Conservation (phyloP, 192 early-diverging fungal genomes). For the Funneliformis mosseae region DNA sequence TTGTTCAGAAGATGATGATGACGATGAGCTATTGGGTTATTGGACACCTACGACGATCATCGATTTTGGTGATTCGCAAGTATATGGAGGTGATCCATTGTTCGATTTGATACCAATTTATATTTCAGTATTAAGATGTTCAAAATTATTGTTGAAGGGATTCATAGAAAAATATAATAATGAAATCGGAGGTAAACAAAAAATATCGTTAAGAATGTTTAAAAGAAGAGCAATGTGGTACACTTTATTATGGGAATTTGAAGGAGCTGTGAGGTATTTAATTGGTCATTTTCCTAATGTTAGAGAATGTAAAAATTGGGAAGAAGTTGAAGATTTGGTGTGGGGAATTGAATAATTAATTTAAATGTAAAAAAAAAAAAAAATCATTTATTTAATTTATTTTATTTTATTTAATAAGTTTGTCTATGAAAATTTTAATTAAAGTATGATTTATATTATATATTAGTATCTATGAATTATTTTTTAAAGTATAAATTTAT, state of each 20-base stretch:
- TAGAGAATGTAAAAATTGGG: constrained; percentile 42
- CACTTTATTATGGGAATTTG: constrained; percentile 44
- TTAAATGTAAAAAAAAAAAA: too few relatives aligned
- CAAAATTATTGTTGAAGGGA: constrained; percentile 25
- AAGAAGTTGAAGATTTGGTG: constrained; percentile 40
- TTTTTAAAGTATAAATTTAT: too few relatives aligned
- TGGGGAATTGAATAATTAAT: constrained; percentile 18
- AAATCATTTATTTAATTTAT: neutral
- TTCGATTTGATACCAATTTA: constrained; percentile 42
- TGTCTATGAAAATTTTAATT: too few relatives aligned
- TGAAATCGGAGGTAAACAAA: neutral
- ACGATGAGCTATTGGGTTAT: too few relatives aligned
- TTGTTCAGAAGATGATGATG: neutral
- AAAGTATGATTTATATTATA: too few relatives aligned
- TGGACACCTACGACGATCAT: neutral
- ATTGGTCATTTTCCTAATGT: constrained; percentile 38
- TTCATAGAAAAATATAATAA: constrained; percentile 30
- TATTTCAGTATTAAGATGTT: constrained; percentile 39
- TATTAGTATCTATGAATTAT: too few relatives aligned
- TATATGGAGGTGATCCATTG: constrained; percentile 39
- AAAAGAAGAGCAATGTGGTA: constrained; percentile 42
- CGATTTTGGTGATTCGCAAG: constrained; percentile 14
- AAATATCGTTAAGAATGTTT: constrained; percentile 28
- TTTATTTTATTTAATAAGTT: neutral
- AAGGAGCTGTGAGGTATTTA: constrained; percentile 38